phyloP scores from a whole-genome alignment of 192 early-diverging fungal species.

The Globomyces pollinis-pini region DNA sequence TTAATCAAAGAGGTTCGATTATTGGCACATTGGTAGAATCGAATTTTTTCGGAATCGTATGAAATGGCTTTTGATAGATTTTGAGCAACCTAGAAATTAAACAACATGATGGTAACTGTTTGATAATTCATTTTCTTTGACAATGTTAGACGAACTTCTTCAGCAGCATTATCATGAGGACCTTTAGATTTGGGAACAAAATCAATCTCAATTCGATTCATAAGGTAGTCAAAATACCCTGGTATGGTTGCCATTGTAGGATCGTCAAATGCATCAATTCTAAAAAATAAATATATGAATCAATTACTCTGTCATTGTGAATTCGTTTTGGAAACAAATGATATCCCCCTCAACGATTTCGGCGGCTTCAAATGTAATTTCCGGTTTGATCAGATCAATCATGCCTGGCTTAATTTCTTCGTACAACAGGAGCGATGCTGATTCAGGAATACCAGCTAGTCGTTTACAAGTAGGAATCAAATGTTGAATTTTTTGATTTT shows the following conservation, averaged over 20 bases:
- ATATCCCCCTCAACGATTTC: slow-evolving; percentile 96
- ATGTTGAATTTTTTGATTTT: slow-evolving; percentile 41
- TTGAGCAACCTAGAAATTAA: slow-evolving; percentile 59
- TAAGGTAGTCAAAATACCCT: slow-evolving; percentile 70
- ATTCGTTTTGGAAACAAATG: slow-evolving; percentile 66
- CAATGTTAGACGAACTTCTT: slow-evolving; percentile 43
- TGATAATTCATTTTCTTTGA: slow-evolving; percentile 63
- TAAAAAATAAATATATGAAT: neutral
- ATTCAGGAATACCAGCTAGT: slow-evolving; percentile 45
- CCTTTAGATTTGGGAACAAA: too few species aligned
- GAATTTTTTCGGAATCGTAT: slow-evolving; percentile 66
- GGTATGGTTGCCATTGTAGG: slow-evolving; percentile 40
- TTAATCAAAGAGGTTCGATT: slow-evolving; percentile 29
- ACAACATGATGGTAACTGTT: slow-evolving; percentile 31
- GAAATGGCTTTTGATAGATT: slow-evolving; percentile 39
- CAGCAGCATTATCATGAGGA: slow-evolving; percentile 24
- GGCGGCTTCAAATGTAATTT: slow-evolving; percentile 66
- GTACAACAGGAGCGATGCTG: slow-evolving; percentile 54
- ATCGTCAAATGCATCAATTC: slow-evolving; percentile 17
- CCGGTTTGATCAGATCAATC: slow-evolving; percentile 56
- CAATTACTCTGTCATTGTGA: slow-evolving; percentile 5
- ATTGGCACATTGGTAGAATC: slow-evolving; percentile 39
- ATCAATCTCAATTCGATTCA: slow-evolving; percentile 58
- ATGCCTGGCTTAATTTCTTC: slow-evolving; percentile 92
- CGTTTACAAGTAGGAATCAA: slow-evolving; percentile 48